Evolutionary conservation across 164 flowering plant genomes (phyloP).

Genomic region (Vitis amurensis): DNA sequence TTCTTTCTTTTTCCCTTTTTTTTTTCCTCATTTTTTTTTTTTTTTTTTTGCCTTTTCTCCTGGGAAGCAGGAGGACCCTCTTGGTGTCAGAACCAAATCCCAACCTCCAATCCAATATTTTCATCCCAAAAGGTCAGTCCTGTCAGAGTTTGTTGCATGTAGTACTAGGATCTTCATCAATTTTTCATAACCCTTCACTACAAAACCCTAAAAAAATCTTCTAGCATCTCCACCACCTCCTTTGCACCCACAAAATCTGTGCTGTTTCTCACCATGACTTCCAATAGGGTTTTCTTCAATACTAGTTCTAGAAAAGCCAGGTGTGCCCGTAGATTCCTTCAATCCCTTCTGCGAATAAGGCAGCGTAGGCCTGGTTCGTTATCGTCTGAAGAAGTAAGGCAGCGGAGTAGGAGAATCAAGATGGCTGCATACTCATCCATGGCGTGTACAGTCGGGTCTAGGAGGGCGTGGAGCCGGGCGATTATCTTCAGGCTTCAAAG

Average conservation of each 20-base stretch:
- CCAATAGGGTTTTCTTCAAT: not conserved
- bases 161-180: not conserved
- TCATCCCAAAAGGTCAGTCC: not conserved
- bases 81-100: conserved; percentile 20
- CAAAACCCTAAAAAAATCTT: not conserved
- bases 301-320: not conserved
- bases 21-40: conserved; percentile 1
- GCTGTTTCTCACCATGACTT: conserved; percentile 6
- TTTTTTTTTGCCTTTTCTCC: conserved; percentile 8
- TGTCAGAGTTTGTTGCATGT: not conserved
- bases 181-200: no score
- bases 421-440: conserved; percentile 30
- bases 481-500: conserved; percentile 16
- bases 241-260: no score
- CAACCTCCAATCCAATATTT: not conserved
- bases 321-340: conserved; percentile 16
- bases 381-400: not conserved
- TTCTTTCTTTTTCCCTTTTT: not conserved
- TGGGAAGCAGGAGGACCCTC: conserved; percentile 9
- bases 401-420: conserved; percentile 20
- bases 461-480: conserved; percentile 33
- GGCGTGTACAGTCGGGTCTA: conserved; percentile 27
- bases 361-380: not conserved
- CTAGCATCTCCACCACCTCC: not conserved
- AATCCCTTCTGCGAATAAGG: conserved; percentile 5